A percentile compares a stretch with the other conserved stretches of the same genome.
Evolutionary conservation across 1,139 yeast genomes (phyloP).

Genomic region (Protomyces gravidus): DNA sequence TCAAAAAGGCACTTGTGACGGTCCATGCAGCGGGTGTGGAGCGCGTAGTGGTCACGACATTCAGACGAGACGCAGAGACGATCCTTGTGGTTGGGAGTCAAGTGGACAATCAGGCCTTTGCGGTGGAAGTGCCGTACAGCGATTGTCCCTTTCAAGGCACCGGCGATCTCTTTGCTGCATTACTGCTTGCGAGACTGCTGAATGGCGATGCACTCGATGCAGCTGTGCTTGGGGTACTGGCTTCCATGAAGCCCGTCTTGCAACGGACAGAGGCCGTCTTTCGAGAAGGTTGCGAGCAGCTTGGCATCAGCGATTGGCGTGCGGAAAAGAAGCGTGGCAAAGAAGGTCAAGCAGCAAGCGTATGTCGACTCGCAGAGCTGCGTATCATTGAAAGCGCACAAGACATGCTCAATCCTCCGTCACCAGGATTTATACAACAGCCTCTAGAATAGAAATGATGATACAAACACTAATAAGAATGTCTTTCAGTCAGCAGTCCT

Average conservation of each 20-base stretch:
- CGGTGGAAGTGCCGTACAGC: conserved; percentile 53
- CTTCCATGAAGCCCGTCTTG: conserved; percentile 8
- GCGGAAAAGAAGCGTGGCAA: conserved; percentile 3
- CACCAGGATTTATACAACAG: no score
- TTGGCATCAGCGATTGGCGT: not conserved
- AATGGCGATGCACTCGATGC: not conserved
- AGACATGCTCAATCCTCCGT: conserved; percentile 2
- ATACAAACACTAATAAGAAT: not conserved
- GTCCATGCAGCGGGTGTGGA: conserved; percentile 53
- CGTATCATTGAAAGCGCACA: conserved; percentile 24
- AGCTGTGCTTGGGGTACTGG: conserved; percentile 11
- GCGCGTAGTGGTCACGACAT: conserved; percentile 67
- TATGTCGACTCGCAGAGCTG: conserved; percentile 25
- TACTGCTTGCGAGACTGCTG: conserved; percentile 20
- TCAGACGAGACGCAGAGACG: conserved; percentile 39
- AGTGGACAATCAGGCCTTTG: conserved; percentile 35
- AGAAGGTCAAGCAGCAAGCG: conserved; percentile 10
- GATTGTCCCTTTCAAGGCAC: conserved; percentile 83
- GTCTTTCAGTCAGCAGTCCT: not conserved
- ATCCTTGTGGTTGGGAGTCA: conserved; percentile 13
- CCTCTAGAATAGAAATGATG: not conserved
- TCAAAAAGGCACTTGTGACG: conserved; percentile 48
- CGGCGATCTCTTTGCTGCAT: conserved; percentile 83
- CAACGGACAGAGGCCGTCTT: conserved; percentile 10
- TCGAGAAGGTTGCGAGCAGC: not conserved